Evolutionary conservation across 75 land plant species (phyloP).

Genomic region (Cunninghamia lanceolata): DNA sequence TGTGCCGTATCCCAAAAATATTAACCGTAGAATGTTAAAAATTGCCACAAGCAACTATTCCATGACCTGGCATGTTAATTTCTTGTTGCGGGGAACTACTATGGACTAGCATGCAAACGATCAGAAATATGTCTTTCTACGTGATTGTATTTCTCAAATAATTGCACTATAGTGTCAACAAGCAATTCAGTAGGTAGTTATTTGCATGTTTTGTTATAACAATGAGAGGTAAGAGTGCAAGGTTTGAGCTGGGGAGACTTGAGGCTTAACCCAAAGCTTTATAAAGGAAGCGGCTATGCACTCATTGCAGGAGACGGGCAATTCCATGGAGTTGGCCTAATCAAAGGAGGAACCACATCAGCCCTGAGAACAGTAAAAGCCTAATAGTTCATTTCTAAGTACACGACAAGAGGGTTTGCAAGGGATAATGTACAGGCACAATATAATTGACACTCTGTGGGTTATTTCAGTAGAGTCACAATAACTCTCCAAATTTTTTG

Average conservation of each 20-base stretch:
- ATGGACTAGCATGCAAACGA: too few species aligned
- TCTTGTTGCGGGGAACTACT: too few species aligned
- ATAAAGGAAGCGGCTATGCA: background rate
- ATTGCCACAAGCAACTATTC: too few species aligned
- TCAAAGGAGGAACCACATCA: background rate
- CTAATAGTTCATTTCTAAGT: background rate
- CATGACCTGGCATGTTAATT: too few species aligned
- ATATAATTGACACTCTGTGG: background rate
- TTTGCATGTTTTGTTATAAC: background rate
- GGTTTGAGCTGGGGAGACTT: background rate
- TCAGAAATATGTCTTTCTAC: too few species aligned
- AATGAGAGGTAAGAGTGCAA: background rate
- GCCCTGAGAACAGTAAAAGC: background rate
- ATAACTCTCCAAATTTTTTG: background rate
- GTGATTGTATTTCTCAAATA: too few species aligned
- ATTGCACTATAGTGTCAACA: too few species aligned
- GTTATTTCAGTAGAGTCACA: background rate
- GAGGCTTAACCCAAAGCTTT: background rate
- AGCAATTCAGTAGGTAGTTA: too few species aligned
- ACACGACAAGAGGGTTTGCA: background rate
- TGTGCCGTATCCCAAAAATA: too few species aligned
- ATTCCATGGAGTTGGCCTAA: background rate
- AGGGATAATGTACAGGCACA: background rate
- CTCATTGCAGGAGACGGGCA: background rate
- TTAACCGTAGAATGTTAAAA: too few species aligned